Evolutionary conservation across 2,329 filamentous ascomycete species (phyloP).

Genomic region (Zelopaecilomyces penicillatus): DNA sequence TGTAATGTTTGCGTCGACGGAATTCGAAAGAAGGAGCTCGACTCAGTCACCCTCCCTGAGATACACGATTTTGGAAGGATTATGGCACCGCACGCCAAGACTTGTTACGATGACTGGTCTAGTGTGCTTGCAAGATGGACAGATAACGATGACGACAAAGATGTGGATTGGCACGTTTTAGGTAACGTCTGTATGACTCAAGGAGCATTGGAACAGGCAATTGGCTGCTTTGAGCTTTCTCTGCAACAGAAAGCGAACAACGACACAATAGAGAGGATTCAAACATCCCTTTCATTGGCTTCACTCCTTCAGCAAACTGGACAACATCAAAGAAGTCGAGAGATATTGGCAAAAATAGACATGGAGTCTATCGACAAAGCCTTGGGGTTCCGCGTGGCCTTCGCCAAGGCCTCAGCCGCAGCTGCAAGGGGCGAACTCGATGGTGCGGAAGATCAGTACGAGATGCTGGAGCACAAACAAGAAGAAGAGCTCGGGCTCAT

Average conservation of each 20-base stretch:
- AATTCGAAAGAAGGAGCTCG: slow-evolving; percentile 12
- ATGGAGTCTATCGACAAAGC: slow-evolving; percentile 15
- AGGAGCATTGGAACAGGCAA: slow-evolving; percentile 15
- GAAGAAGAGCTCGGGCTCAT: slow-evolving; percentile 15
- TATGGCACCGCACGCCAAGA: slow-evolving; percentile 19
- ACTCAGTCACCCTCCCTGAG: slow-evolving; percentile 13
- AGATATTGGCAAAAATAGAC: slow-evolving; percentile 15
- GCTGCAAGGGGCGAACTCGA: slow-evolving; percentile 14
- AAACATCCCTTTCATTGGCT: slow-evolving; percentile 15
- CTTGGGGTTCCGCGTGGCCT: slow-evolving; percentile 15
- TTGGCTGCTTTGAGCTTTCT: slow-evolving; percentile 18
- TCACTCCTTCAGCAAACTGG: slow-evolving; percentile 14
- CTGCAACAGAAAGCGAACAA: slow-evolving; percentile 10
- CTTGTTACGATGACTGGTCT: slow-evolving; percentile 19
- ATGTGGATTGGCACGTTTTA: slow-evolving; percentile 30
- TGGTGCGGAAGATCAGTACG: slow-evolving; percentile 14
- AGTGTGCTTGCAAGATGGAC: slow-evolving; percentile 7
- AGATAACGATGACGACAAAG: slow-evolving; percentile 17
- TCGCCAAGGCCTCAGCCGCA: slow-evolving; percentile 15
- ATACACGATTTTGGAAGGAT: slow-evolving; percentile 17
- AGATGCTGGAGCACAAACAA: slow-evolving; percentile 15
- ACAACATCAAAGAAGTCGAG: slow-evolving; percentile 10
- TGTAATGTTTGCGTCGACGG: slow-evolving; percentile 17
- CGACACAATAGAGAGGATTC: slow-evolving; percentile 13
- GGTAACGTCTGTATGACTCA: slow-evolving; percentile 21